A percentile compares a stretch with the other conserved stretches of the same genome.
These are phyloP conservation scores for Nepenthes alata DNA, from an alignment of 179 eudicot genomes.

Conservation along the genomic window DNA sequence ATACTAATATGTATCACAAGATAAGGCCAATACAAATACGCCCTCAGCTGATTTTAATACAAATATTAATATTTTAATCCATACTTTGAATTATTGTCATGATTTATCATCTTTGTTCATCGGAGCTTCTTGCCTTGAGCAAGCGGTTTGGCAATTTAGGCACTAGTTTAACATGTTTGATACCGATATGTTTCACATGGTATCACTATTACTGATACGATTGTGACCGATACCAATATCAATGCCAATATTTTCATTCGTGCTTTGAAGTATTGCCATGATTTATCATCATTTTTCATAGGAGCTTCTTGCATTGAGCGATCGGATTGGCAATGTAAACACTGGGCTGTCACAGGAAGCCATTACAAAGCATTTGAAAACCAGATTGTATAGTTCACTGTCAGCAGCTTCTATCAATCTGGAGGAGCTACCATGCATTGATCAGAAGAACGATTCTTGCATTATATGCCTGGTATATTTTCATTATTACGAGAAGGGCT, in stretches of 20 bases:
- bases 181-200: too few species aligned
- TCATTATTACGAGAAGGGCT: not conserved
- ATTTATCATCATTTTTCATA: slow-evolving; percentile 15
- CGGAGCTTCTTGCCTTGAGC: too few species aligned
- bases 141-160: too few species aligned
- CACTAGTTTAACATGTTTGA: too few species aligned
- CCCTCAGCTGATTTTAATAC: too few species aligned
- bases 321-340: slow-evolving; percentile 65
- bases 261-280: not conserved
- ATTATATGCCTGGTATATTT: slow-evolving; percentile 67
- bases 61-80: too few species aligned
- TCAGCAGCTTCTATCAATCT: slow-evolving; percentile 24
- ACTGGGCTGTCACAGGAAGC: slow-evolving; percentile 70
- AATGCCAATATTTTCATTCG: not conserved
- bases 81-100: too few species aligned
- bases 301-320: slow-evolving; percentile 97
- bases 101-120: too few species aligned
- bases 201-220: too few species aligned
- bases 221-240: too few species aligned
- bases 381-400: slow-evolving; percentile 28
- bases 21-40: too few species aligned
- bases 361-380: slow-evolving; percentile 42
- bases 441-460: slow-evolving; percentile 55
- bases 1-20: too few species aligned
- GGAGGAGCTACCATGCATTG: slow-evolving; percentile 32